phyloP scores from a whole-genome alignment of 2,329 filamentous ascomycete genomes.

The Leptodontidium sp. region DNA sequence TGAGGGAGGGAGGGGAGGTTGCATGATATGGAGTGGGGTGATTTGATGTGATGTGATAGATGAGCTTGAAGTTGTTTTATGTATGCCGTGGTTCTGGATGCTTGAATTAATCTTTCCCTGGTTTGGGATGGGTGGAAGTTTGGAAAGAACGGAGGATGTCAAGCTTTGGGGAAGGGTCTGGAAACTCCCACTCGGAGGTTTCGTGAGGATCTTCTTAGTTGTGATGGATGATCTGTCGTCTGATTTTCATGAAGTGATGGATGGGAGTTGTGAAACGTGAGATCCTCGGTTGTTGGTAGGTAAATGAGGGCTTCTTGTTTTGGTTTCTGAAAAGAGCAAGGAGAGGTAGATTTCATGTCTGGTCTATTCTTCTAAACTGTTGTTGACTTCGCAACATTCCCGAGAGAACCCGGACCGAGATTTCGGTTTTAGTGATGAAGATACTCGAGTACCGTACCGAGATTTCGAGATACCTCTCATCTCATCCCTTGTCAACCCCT shows the following conservation, averaged over 20 bases:
- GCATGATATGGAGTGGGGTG: background rate
- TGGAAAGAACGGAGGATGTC: background rate
- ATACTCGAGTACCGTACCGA: background rate
- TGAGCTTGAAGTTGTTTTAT: background rate
- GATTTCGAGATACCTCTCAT: background rate
- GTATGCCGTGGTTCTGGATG: constrained; percentile 1
- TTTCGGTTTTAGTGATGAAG: background rate
- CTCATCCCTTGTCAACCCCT: background rate
- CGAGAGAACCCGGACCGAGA: background rate
- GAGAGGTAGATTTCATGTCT: no score
- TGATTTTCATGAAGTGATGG: background rate
- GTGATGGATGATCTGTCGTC: constrained; percentile 3
- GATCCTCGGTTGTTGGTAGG: background rate
- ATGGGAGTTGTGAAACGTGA: background rate
- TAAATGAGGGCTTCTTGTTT: background rate
- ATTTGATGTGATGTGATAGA: background rate
- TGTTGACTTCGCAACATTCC: background rate
- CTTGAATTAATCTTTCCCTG: no score
- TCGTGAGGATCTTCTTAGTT: background rate
- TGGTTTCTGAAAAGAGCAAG: background rate
- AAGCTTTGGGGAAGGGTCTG: constrained; percentile 4
- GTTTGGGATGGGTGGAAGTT: no score
- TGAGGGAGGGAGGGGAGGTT: background rate
- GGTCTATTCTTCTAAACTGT: no score
- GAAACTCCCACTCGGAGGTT: background rate